Evolutionary conservation across 1,139 yeast species (phyloP), one percentile per base, ranked within the genome.

Genomic region (Williopsis jadinii): DNA sequence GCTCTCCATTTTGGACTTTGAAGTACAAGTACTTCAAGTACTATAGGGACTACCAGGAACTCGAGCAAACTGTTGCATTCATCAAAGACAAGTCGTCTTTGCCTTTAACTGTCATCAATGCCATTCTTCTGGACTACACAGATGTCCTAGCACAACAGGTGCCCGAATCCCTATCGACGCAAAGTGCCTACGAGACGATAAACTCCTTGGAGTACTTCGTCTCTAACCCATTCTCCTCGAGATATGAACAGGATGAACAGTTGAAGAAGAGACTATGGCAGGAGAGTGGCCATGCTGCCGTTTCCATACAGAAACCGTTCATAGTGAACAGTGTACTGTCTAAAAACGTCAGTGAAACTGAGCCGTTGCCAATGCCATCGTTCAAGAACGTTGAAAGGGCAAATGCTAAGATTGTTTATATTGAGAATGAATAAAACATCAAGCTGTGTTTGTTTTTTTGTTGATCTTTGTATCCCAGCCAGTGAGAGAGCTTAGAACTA

Each of bases 301-400:
- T 78, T 2, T 56, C 66, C 3, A 77, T 76, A 3, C 71, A 70
- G 10, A 65, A 67, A 34, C 92, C 92, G 0, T 71, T 70, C 31
- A 64, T 80, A 27, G 69, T 76, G 3, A 80, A 80, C 52, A 46
- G 73, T 3, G 62, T 67, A 39, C 47, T 60, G 6, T 62, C 60
- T 10, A 56, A 53, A 9, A 54, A 53, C 52, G 50, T 50, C 26
- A 38, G 49, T 31, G 38, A 47, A 30, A 36, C 55, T 11, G 41
- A 42, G 9, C 56, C 68, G n/a, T 68, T 73, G 2, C 59, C 68
- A 1, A 58, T 77, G 26, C 90, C 88, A 2, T 62, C 68, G 4
- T 78, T 79, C 55, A 75, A 71, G 49, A 77, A 79, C 53, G 77
- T 80, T 10, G 88, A 82, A 50, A 78, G 75, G 55, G 76, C 79